Conservation (phyloP, 495 filamentous ascomycete genomes). For the Penicillium simplicissimum region DNA sequence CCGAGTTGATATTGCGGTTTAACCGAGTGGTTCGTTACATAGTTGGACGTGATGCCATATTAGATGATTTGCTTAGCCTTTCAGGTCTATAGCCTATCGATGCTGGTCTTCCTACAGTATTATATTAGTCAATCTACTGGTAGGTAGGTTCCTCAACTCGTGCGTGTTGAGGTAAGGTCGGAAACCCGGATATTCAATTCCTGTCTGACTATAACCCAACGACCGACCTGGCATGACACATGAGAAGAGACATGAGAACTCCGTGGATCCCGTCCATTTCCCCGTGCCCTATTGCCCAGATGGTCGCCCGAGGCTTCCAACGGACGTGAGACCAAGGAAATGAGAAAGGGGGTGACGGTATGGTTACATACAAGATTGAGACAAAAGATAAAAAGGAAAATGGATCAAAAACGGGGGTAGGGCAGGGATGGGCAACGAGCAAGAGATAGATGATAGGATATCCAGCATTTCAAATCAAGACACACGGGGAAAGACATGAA, state of each 20-base stretch:
- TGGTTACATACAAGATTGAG: conserved; percentile 44
- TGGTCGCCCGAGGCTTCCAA: conserved; percentile 31
- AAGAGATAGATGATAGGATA: conserved; percentile 43
- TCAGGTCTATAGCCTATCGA: not conserved
- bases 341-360: conserved; percentile 35
- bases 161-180: conserved; percentile 19
- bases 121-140: too few species aligned
- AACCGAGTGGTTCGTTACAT: not conserved
- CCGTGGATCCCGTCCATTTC: conserved; percentile 37
- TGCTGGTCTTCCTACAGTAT: not conserved
- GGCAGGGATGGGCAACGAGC: conserved; percentile 10
- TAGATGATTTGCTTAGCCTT: not conserved
- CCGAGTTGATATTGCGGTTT: not conserved
- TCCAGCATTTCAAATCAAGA: conserved; percentile 43
- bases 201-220: conserved; percentile 42
- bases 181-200: conserved; percentile 35
- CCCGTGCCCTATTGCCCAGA: conserved; percentile 31
- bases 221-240: conserved; percentile 47
- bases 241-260: conserved; percentile 45
- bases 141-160: not conserved
- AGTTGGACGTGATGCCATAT: not conserved
- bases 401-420: conserved; percentile 15
- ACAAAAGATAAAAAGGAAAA: conserved; percentile 7
- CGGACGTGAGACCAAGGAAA: conserved; percentile 36
- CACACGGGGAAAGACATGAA: conserved; percentile 20